These are phyloP conservation scores for Chlamydomonas urium DNA, from an alignment of 139 green algal species.

Conservation along the genomic window DNA sequence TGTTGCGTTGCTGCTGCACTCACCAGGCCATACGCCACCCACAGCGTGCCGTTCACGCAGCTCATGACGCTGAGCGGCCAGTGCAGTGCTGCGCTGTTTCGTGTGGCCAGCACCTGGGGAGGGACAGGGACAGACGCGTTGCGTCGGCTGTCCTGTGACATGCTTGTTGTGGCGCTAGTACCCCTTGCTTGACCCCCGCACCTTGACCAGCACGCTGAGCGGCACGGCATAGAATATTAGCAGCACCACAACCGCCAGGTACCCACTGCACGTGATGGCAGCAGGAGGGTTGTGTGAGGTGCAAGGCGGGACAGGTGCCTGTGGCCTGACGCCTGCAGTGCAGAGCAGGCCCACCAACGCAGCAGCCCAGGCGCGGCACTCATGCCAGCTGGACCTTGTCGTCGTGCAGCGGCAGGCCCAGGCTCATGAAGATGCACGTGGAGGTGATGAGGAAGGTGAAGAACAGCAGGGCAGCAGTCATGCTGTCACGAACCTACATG, in stretches of 20 bases:
- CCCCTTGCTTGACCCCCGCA: too few species aligned
- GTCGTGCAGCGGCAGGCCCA: constrained; percentile 17
- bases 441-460: constrained; percentile 19
- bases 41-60: constrained; percentile 55
- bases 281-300: neutral
- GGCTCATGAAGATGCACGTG: constrained; percentile 6
- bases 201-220: constrained; percentile 44
- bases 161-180: too few species aligned
- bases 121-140: too few species aligned
- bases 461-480: constrained; percentile 29
- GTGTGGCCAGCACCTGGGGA: constrained; percentile 45
- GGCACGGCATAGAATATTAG: constrained; percentile 61
- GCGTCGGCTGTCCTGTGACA: too few species aligned
- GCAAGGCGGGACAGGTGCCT: too few species aligned
- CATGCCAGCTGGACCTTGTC: constrained; percentile 6
- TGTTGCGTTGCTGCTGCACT: too few species aligned
- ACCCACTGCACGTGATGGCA: constrained; percentile 18
- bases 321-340: too few species aligned
- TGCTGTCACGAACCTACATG: constrained; percentile 26
- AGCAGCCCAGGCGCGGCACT: too few species aligned
- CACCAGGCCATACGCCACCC: constrained; percentile 46
- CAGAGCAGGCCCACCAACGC: neutral
- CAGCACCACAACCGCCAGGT: constrained; percentile 43
- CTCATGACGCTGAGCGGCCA: constrained; percentile 53
- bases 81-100: constrained; percentile 44